Base-by-base conservation (phyloP, 169 alveolate species). In the Cryptosporidium sp. region DNA sequence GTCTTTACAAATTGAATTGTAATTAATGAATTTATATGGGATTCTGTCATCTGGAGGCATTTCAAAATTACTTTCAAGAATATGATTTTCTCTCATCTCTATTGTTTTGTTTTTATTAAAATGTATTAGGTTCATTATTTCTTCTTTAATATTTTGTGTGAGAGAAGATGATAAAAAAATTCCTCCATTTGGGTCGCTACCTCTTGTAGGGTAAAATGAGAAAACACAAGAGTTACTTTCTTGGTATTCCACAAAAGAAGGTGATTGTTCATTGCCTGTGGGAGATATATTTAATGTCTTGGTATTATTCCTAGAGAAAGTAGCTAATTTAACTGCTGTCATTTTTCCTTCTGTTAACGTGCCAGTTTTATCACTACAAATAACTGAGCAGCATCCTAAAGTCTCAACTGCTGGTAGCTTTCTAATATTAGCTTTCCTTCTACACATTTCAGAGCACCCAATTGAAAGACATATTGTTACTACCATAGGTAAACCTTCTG, bases 401-500 rank as follows among this genome's bases (percentile, higher is more conserved):
- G 98, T 97, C 94, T 97, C 99, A 67, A 98, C 98, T 18, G 99
- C 98, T 12, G 99, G 98, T 61, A 98, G 95, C 92, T 95, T 96
- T 84, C 97, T 93, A 69, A 97, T 97, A 92, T 96, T 95, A 85
- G 97, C 98, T 86, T 96, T 95, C 86, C 97, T 95, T 85, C 93
- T 91, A 73, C 97, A 98, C 99, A 98, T 97, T 91, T 95, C 97
- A 75, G 95, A 93, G 33, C 97, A 98, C 8, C 99, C 98, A 85
- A 94, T 92, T 23, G 99, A 97, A 44, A 98, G 93, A 52, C 99
- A 97, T 61, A 97, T 96, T 44, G 99, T 98, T 61, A 98, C 99
- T 60, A 98, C 99, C 93, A 97, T 95, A 67, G 99, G 99, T 42
- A 98, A 94, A n/a, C 99, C 99, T 92, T 98, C 99, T n/a, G 99